phyloP scores from a whole-genome alignment of 2,329 filamentous ascomycete species.

The Pseudogymnoascus sp. region DNA sequence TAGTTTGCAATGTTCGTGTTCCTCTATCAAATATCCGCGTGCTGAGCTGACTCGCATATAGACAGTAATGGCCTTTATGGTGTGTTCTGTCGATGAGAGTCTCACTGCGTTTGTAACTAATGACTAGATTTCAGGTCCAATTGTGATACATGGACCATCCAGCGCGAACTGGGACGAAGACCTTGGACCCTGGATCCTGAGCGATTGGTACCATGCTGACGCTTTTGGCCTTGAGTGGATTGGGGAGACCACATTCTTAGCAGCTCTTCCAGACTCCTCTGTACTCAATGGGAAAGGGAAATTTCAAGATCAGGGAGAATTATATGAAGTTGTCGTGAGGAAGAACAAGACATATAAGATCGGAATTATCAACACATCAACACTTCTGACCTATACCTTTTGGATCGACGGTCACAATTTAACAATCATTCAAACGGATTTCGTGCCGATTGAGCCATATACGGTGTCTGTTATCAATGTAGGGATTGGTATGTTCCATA shows the following conservation, averaged over 20 bases:
- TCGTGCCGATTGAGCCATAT: conserved; percentile 49
- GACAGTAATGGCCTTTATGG: too few relatives aligned
- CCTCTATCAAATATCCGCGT: too few relatives aligned
- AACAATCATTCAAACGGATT: conserved; percentile 59
- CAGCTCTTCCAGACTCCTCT: too few relatives aligned
- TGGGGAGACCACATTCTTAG: too few relatives aligned
- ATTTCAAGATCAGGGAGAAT: too few relatives aligned
- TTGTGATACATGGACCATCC: conserved; percentile 55
- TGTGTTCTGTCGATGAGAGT: too few relatives aligned
- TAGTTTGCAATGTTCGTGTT: background rate
- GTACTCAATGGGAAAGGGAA: too few relatives aligned
- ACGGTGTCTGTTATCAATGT: background rate
- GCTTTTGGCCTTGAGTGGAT: conserved; percentile 5
- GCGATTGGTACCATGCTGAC: conserved; percentile 26
- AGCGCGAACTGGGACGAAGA: conserved; percentile 57
- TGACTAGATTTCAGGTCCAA: conserved; percentile 48
- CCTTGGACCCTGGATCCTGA: conserved; percentile 43
- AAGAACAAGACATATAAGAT: conserved; percentile 10
- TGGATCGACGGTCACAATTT: conserved; percentile 44
- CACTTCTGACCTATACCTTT: conserved; percentile 23
- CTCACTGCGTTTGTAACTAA: conserved; percentile 28
- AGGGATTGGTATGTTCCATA: too few relatives aligned
- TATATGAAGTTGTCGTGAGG: background rate
- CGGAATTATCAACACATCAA: background rate
- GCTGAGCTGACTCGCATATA: too few relatives aligned